A percentile compares a stretch with the other conserved stretches of the same genome.
Conservation (phyloP, 2,329 filamentous ascomycete genomes). For the Ustulina deusta region DNA sequence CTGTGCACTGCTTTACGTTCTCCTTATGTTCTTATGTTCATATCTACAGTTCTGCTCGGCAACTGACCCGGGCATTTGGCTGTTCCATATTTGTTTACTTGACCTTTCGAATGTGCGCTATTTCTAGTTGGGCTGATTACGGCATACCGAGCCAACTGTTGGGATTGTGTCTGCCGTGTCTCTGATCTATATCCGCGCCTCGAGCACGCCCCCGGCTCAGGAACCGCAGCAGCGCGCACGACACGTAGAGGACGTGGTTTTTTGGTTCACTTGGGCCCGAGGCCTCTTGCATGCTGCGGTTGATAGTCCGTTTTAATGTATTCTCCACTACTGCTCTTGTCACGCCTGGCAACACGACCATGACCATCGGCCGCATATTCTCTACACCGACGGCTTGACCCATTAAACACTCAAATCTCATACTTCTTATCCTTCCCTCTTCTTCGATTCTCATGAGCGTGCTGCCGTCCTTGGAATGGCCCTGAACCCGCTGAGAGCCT, state of each 20-base stretch:
- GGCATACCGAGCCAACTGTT: constrained; percentile 5
- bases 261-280: constrained; percentile 18
- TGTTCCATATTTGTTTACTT: constrained; percentile 36
- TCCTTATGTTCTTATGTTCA: constrained; percentile 23
- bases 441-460: constrained; percentile 36
- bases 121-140: constrained; percentile 13
- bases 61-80: constrained; percentile 16
- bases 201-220: not conserved
- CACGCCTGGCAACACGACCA: constrained; percentile 27
- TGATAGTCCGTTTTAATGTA: constrained; percentile 29
- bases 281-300: constrained; percentile 25
- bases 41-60: constrained; percentile 29
- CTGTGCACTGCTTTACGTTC: constrained; percentile 16
- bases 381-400: constrained; percentile 19
- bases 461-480: constrained; percentile 42
- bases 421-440: not conserved
- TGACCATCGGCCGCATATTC: constrained; percentile 23
- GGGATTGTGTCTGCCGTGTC: not conserved
- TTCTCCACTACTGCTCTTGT: constrained; percentile 20
- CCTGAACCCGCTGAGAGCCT: constrained; percentile 47
- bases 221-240: not conserved
- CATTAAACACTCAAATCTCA: not conserved
- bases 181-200: not conserved
- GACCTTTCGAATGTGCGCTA: constrained; percentile 4
- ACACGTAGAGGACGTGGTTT: constrained; percentile 5